Evolutionary conservation across 2,329 filamentous ascomycete genomes (phyloP).

Genomic region (Penicillium sp.): DNA sequence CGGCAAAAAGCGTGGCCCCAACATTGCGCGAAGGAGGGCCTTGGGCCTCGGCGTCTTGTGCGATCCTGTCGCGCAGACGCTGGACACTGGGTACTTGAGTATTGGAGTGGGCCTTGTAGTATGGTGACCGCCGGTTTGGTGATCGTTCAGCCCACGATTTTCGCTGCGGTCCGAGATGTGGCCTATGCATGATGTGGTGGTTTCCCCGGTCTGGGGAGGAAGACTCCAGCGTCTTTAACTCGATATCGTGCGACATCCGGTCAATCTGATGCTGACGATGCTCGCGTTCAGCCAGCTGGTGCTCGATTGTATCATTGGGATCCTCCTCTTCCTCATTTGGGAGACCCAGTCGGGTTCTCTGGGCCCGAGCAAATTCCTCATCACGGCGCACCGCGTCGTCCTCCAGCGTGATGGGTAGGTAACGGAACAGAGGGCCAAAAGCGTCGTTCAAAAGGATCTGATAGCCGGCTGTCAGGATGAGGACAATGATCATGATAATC

Average conservation of each 20-base stretch:
- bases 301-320: too few relatives aligned
- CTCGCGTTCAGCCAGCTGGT: too few relatives aligned
- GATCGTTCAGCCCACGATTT: slow-evolving; percentile 40
- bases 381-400: slow-evolving; percentile 90
- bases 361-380: slow-evolving; percentile 72
- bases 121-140: slow-evolving; percentile 29
- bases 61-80: slow-evolving; percentile 34
- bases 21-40: slow-evolving; percentile 48
- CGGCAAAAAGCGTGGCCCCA: slow-evolving; percentile 77
- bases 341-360: slow-evolving; percentile 60
- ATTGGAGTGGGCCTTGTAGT: slow-evolving; percentile 29
- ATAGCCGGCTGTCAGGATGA: slow-evolving; percentile 63
- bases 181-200: too few relatives aligned
- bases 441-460: slow-evolving; percentile 73
- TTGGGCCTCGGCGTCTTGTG: slow-evolving; percentile 61
- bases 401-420: slow-evolving; percentile 88
- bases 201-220: too few relatives aligned
- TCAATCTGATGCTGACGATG: too few relatives aligned
- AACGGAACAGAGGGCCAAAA: slow-evolving; percentile 76
- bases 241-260: too few relatives aligned
- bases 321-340: slow-evolving; percentile 45
- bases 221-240: too few relatives aligned
- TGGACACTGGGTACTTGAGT: too few relatives aligned
- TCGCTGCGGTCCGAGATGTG: too few relatives aligned
- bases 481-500: slow-evolving; percentile 69